These are phyloP conservation scores for Epithemia pelagica DNA, from an alignment of 108 stramenopile species.

Conservation along the genomic window DNA sequence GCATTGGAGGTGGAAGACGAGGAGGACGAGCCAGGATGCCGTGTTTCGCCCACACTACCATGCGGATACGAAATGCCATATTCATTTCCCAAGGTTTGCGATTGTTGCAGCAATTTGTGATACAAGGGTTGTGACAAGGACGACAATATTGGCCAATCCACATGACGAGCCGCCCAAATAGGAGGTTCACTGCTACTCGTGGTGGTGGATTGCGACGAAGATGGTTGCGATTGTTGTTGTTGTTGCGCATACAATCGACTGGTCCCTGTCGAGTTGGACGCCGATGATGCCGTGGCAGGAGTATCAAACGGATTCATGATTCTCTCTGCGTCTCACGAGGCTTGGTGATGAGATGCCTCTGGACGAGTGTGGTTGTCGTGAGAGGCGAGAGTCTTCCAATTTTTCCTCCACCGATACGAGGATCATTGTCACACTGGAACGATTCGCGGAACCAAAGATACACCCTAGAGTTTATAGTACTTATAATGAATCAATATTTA, in stretches of 20 bases:
- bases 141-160: slow-evolving; percentile 77
- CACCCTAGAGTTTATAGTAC: too few relatives aligned
- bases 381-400: too few relatives aligned
- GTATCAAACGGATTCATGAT: not conserved
- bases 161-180: slow-evolving; percentile 72
- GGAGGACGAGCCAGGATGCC: not conserved
- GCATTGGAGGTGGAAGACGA: not conserved
- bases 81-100: slow-evolving; percentile 28
- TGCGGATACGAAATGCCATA: slow-evolving; percentile 33
- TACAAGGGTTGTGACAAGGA: slow-evolving; percentile 39
- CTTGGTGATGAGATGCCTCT: too few relatives aligned
- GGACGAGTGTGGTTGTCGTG: too few relatives aligned
- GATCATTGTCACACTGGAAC: too few relatives aligned
- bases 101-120: slow-evolving; percentile 38
- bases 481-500: too few relatives aligned
- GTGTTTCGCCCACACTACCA: slow-evolving; percentile 14
- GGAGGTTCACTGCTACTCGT: slow-evolving; percentile 23
- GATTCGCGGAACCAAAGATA: too few relatives aligned
- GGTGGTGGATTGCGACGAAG: too few relatives aligned
- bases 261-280: not conserved
- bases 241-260: not conserved
- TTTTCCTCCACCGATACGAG: too few relatives aligned
- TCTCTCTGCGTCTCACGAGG: too few relatives aligned
- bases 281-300: not conserved
- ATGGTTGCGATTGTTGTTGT: not conserved